These are phyloP conservation scores for Fusarium albosuccineum DNA, from an alignment of 2,329 filamentous ascomycete species.

Conservation along the genomic window DNA sequence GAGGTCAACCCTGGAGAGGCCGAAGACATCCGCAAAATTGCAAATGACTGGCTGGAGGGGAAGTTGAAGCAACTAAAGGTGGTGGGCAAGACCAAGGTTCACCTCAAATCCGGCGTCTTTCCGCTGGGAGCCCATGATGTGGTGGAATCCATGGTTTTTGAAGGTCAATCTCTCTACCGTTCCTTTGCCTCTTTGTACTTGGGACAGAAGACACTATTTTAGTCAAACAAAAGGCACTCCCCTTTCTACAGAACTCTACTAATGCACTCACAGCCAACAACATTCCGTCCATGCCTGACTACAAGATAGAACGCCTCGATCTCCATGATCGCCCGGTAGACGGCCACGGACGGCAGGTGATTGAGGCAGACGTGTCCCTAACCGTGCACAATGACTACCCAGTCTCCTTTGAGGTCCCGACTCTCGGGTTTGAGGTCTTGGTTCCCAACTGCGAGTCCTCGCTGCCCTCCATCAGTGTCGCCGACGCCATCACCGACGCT, in stretches of 20 bases:
- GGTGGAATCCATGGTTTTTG: slow-evolving; percentile 80
- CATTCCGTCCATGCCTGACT: slow-evolving; percentile 82
- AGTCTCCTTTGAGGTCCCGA: slow-evolving; percentile 80
- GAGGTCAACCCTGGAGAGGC: slow-evolving; percentile 82
- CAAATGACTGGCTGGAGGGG: slow-evolving; percentile 90
- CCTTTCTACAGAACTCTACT: slow-evolving; percentile 44
- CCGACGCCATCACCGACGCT: slow-evolving; percentile 76
- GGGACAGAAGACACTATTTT: slow-evolving; percentile 66
- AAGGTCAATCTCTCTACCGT: slow-evolving; percentile 82
- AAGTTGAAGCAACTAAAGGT: slow-evolving; percentile 78
- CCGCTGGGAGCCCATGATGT: slow-evolving; percentile 82
- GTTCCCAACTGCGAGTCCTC: slow-evolving; percentile 82
- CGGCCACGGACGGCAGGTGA: slow-evolving; percentile 67
- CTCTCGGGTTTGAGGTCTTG: slow-evolving; percentile 85
- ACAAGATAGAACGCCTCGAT: slow-evolving; percentile 85
- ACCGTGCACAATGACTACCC: slow-evolving; percentile 82
- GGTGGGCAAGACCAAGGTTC: slow-evolving; percentile 78
- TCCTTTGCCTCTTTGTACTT: slow-evolving; percentile 72
- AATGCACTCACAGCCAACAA: slow-evolving; percentile 67
- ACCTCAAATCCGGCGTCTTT: slow-evolving; percentile 83
- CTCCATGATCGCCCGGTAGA: slow-evolving; percentile 76
- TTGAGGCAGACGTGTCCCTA: slow-evolving; percentile 84
- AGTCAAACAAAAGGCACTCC: slow-evolving; percentile 44
- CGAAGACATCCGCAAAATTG: slow-evolving; percentile 81
- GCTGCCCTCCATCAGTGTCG: slow-evolving; percentile 82